Conservation (phyloP, 768 basidiomycete genomes). For the Paxillus rubicundulus region DNA sequence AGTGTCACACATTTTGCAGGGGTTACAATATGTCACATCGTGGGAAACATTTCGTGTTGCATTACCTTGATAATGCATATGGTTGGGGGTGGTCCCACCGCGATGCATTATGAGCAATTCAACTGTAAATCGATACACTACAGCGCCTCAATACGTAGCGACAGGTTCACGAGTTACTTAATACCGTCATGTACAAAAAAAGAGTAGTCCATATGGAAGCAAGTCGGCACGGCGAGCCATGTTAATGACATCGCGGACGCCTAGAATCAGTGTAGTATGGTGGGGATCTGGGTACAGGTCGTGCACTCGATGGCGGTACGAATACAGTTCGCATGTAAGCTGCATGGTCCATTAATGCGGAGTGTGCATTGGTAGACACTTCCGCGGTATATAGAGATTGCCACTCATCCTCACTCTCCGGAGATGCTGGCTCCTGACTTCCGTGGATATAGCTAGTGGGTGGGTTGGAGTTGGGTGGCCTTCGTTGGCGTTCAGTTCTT, state of each 20-base stretch:
- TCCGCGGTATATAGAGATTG: slow-evolving; percentile 18
- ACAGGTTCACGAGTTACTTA: background rate
- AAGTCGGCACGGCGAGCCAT: background rate
- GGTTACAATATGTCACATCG: too few species aligned
- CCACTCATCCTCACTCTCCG: slow-evolving; percentile 16
- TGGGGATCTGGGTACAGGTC: slow-evolving; percentile 5
- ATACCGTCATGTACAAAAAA: background rate
- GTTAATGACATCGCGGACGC: slow-evolving; percentile 9
- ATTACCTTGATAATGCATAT: too few species aligned
- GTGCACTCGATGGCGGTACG: slow-evolving; percentile 1
- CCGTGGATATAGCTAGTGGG: background rate
- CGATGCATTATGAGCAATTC: background rate
- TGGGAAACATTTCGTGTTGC: too few species aligned
- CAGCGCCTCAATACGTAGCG: background rate
- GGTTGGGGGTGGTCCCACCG: too few species aligned
- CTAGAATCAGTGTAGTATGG: slow-evolving; percentile 7
- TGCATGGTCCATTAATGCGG: slow-evolving; percentile 31
- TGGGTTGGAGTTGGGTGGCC: slow-evolving; percentile 4
- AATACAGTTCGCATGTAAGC: slow-evolving; percentile 22
- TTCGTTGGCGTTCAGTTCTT: background rate
- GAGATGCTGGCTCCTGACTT: background rate
- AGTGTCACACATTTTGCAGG: too few species aligned
- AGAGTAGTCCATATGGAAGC: background rate
- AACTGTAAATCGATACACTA: background rate
- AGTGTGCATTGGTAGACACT: slow-evolving; percentile 27